phyloP scores from a whole-genome alignment of 2,329 filamentous ascomycete species.

The Fusarium sp. region DNA sequence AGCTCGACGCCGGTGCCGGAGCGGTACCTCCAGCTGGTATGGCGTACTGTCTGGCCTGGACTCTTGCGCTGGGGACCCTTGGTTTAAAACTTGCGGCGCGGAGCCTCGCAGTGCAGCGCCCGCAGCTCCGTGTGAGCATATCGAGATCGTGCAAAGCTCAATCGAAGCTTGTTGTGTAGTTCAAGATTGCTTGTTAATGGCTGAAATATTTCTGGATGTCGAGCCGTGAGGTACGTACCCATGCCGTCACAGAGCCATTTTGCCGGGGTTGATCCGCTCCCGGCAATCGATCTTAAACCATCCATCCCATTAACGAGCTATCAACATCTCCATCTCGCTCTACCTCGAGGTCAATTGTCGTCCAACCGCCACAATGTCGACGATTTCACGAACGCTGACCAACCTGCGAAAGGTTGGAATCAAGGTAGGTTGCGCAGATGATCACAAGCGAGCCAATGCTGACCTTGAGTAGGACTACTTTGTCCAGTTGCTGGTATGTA shows the following conservation, averaged over 20 bases:
- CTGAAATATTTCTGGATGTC: slow-evolving; percentile 32
- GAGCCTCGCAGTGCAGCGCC: slow-evolving; percentile 45
- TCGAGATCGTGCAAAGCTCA: slow-evolving; percentile 1
- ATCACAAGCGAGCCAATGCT: slow-evolving; percentile 20
- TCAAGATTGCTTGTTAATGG: slow-evolving; percentile 30
- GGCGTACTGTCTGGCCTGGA: slow-evolving; percentile 54
- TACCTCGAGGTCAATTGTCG: slow-evolving; percentile 43
- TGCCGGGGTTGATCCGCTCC: slow-evolving; percentile 47
- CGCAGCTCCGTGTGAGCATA: slow-evolving; percentile 51
- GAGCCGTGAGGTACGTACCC: slow-evolving; percentile 32
- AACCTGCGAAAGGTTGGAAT: slow-evolving; percentile 89
- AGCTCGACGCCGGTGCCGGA: slow-evolving; percentile 41
- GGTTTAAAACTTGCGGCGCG: slow-evolving; percentile 37
- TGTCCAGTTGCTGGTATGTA: slow-evolving; percentile 89
- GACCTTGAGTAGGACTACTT: slow-evolving; percentile 75
- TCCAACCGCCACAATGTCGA: slow-evolving; percentile 77
- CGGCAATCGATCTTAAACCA: slow-evolving; percentile 37
- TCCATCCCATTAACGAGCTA: slow-evolving; percentile 32
- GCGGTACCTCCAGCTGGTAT: slow-evolving; percentile 46
- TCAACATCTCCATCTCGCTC: slow-evolving; percentile 23
- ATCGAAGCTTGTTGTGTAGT: slow-evolving; percentile 5
- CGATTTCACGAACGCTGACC: slow-evolving; percentile 82
- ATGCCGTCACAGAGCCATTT: slow-evolving; percentile 28
- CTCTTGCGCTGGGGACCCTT: slow-evolving; percentile 44
- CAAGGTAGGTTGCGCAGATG: slow-evolving; percentile 67